A percentile compares a stretch with the other conserved stretches of the same genome.
These are phyloP conservation scores for Exophiala mesophila DNA, from an alignment of 2,329 filamentous ascomycete genomes.

Conservation along the genomic window DNA sequence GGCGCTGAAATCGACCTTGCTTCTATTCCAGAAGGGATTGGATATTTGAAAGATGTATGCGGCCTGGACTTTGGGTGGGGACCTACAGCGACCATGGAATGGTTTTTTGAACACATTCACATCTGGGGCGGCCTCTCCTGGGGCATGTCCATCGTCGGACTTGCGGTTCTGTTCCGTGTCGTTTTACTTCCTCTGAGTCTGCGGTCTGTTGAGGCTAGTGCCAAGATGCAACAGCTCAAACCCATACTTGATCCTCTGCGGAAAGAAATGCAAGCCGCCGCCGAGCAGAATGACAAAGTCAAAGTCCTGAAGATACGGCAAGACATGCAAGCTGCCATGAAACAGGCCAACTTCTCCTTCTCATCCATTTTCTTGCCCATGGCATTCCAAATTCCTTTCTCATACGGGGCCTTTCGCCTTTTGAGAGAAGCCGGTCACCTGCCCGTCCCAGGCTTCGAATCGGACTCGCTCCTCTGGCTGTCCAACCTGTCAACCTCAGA, in stretches of 20 bases:
- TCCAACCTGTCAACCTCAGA: slow-evolving; percentile 69
- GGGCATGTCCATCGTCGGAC: slow-evolving; percentile 68
- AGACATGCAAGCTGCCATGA: slow-evolving; percentile 50
- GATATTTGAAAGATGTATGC: slow-evolving; percentile 68
- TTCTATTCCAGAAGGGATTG: slow-evolving; percentile 67
- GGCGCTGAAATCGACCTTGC: slow-evolving; percentile 34
- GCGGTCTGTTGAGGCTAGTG: slow-evolving; percentile 55
- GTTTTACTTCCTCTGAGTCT: slow-evolving; percentile 63
- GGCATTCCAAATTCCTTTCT: slow-evolving; percentile 61
- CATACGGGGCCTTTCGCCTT: slow-evolving; percentile 75
- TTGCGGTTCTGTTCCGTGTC: slow-evolving; percentile 61
- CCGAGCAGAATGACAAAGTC: slow-evolving; percentile 42
- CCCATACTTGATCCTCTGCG: slow-evolving; percentile 54
- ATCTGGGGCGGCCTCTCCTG: slow-evolving; percentile 71
- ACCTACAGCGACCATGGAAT: slow-evolving; percentile 68
- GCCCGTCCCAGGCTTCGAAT: slow-evolving; percentile 73
- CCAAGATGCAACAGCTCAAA: slow-evolving; percentile 58
- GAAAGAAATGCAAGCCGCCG: slow-evolving; percentile 48
- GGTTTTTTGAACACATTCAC: slow-evolving; percentile 75
- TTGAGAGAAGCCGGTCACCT: slow-evolving; percentile 68
- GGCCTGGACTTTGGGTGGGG: slow-evolving; percentile 87
- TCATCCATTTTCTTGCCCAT: slow-evolving; percentile 52
- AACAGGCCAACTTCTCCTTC: slow-evolving; percentile 51
- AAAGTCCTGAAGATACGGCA: slow-evolving; percentile 44
- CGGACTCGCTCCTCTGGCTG: slow-evolving; percentile 72